Percentiles rank a stretch among this genome's conserved stretches.
These are phyloP conservation scores for Kurtzmaniella fragi DNA, from an alignment of 805 yeast species.

Conservation along the genomic window DNA sequence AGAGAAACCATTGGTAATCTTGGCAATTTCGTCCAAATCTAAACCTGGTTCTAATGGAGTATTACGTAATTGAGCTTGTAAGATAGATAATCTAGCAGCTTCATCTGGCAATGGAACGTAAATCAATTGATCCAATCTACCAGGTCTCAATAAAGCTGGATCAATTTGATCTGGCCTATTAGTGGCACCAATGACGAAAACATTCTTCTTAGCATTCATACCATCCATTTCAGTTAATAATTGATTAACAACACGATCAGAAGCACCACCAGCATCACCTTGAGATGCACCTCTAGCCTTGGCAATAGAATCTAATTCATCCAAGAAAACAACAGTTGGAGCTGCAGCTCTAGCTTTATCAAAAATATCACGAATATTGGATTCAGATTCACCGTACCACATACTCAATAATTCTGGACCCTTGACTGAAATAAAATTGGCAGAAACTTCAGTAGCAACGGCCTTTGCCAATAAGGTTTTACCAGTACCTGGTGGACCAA, in stretches of 20 bases:
- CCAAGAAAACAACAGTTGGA: constrained; percentile 97
- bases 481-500: constrained; percentile 99
- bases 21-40: constrained; percentile 82
- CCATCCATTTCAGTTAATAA: constrained; percentile 98
- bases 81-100: constrained; percentile 85
- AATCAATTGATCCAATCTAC: constrained; percentile 96
- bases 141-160: constrained; percentile 98
- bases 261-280: constrained; percentile 96
- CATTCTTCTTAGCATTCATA: constrained; percentile 99
- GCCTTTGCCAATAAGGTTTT: constrained; percentile 97
- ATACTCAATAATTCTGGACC: constrained; percentile 96
- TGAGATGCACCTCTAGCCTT: constrained; percentile 83
- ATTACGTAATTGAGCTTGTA: constrained; percentile 94
- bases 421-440: constrained; percentile 94
- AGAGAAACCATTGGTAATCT: constrained; percentile 93
- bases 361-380: constrained; percentile 94
- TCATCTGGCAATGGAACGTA: constrained; percentile 99
- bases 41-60: constrained; percentile 98
- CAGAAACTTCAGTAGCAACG: constrained; percentile 98
- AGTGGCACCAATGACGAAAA: constrained; percentile 98
- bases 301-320: constrained; percentile 97
- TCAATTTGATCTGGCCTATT: constrained; percentile 99
- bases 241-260: constrained; percentile 95
- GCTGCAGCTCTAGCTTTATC: constrained; percentile 99
- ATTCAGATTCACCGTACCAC: constrained; percentile 99